Base-by-base conservation (phyloP, 805 yeast genomes). In the Citeromyces matritensis region DNA sequence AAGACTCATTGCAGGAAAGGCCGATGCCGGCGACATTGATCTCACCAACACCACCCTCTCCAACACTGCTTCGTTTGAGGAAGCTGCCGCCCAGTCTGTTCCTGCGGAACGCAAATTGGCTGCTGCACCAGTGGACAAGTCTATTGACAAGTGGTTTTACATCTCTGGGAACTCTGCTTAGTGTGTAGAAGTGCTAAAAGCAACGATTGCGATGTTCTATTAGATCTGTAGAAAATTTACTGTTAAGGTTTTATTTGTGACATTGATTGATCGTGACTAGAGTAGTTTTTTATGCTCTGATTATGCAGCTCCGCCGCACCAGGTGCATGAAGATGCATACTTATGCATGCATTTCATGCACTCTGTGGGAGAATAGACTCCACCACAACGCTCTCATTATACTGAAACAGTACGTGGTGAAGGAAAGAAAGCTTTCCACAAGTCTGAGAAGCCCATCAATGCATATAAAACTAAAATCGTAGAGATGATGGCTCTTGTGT, bases 81-180 rank as follows among this genome's bases (percentile, higher is more conserved):
- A 68, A 34, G 42, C 65, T 34, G 55, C 57, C 34, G 59, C 58
- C 33, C 44, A 60, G 36, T 65, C 58, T 35, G 53, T 83, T 36
- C 93, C 95, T 44, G 67, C 69, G 36, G 93, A 82, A 47, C 47
- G 70, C 45, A 72, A 79, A 42, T 57, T 63, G 42, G 69, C 86
- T 41, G 85, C 86, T 54, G 95, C 94, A 41, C 94, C 95, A 59
- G 83, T 91, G 57, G 98, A 88, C 68, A 73, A 81, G 62, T 83
- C 95, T 35, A 65, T 88, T 55, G 97, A 88, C 72, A 88, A 88
- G 66, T 88, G 98, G 98, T 88, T 91, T 73, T 88, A 74, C 75
- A 88, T 88, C 53, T 83, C 88, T 37, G 91, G 88, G 62, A 75
- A 80, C 40, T 63, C 72, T 41, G 63, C 65, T 47, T 62, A 42